Evolutionary conservation across 2,329 filamentous ascomycete species (phyloP).

Genomic region (Colletotrichum aenigma): DNA sequence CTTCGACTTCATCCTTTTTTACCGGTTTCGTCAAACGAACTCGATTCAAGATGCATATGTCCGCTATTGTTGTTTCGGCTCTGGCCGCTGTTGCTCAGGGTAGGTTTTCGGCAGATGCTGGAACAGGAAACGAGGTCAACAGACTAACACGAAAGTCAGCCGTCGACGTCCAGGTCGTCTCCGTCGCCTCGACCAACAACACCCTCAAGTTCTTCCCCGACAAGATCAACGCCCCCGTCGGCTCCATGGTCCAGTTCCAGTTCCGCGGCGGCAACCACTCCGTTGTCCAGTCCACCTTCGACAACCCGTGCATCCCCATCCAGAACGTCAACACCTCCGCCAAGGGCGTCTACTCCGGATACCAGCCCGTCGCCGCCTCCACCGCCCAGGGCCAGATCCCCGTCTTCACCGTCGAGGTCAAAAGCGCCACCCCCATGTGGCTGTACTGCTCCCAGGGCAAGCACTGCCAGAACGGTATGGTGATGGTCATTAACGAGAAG

Average conservation of each 20-base stretch:
- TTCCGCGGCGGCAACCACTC: slow-evolving; percentile 76
- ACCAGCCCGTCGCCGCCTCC: slow-evolving; percentile 65
- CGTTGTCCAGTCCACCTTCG: slow-evolving; percentile 78
- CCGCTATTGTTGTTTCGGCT: slow-evolving; percentile 49
- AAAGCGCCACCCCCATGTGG: slow-evolving; percentile 75
- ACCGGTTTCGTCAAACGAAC: slow-evolving; percentile 24
- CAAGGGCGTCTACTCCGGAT: slow-evolving; percentile 70
- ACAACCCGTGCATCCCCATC: slow-evolving; percentile 71
- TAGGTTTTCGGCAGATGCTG: slow-evolving; percentile 27
- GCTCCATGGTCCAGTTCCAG: slow-evolving; percentile 71
- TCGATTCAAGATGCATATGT: slow-evolving; percentile 56
- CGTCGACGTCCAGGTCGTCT: slow-evolving; percentile 63
- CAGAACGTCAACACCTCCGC: slow-evolving; percentile 52
- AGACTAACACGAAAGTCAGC: slow-evolving; percentile 27
- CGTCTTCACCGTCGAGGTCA: slow-evolving; percentile 74
- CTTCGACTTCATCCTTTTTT: slow-evolving; percentile 21
- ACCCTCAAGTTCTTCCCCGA: slow-evolving; percentile 69
- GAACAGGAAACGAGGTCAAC: neutral
- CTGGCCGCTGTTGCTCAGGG: slow-evolving; percentile 52
- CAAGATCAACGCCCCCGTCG: slow-evolving; percentile 65
- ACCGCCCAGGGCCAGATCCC: slow-evolving; percentile 56
- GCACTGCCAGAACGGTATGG: slow-evolving; percentile 79
- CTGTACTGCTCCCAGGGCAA: slow-evolving; percentile 76
- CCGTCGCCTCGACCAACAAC: slow-evolving; percentile 62
- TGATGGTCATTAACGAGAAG: slow-evolving; percentile 78